Conservation (phyloP, 116 monocot species). For the Iris pallida region DNA sequence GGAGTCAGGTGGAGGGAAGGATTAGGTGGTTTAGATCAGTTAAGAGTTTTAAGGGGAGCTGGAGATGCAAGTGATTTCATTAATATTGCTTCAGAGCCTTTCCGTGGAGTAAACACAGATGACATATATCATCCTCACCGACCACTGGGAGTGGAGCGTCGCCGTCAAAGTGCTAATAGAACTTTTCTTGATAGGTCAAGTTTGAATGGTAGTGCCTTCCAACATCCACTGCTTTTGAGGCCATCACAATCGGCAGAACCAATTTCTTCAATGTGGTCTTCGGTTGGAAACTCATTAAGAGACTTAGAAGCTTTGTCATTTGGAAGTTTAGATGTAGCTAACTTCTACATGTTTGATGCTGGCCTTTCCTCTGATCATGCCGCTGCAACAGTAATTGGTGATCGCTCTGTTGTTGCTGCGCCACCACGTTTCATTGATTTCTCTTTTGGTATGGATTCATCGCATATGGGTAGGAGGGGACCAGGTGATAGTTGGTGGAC, state of each 20-base stretch:
- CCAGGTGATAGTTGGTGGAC: constrained; percentile 59
- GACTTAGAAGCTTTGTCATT: constrained; percentile 37
- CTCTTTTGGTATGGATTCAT: constrained; percentile 49
- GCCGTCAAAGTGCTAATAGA: constrained; percentile 35
- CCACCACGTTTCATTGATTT: constrained; percentile 55
- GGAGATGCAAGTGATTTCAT: constrained; percentile 46
- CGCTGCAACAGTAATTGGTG: constrained; percentile 47
- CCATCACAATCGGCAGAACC: constrained; percentile 41
- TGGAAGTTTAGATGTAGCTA: constrained; percentile 41
- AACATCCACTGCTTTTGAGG: constrained; percentile 62
- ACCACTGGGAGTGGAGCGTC: constrained; percentile 51
- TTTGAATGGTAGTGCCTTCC: constrained; percentile 45
- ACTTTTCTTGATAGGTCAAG: constrained; percentile 37
- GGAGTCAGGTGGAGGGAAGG: constrained; percentile 76
- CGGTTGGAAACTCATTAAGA: constrained; percentile 39
- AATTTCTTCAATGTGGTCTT: constrained; percentile 31
- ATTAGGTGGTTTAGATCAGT: constrained; percentile 45
- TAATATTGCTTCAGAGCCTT: constrained; percentile 63
- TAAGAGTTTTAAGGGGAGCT: constrained; percentile 50
- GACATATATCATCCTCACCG: constrained; percentile 48
- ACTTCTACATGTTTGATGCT: constrained; percentile 53
- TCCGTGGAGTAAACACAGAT: constrained; percentile 46
- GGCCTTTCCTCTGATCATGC: constrained; percentile 40
- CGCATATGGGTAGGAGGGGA: constrained; percentile 57
- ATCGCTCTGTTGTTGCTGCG: constrained; percentile 49